These are phyloP conservation scores for Ensete glaucum DNA, from an alignment of 176 grass and related monocot species.

Conservation along the genomic window DNA sequence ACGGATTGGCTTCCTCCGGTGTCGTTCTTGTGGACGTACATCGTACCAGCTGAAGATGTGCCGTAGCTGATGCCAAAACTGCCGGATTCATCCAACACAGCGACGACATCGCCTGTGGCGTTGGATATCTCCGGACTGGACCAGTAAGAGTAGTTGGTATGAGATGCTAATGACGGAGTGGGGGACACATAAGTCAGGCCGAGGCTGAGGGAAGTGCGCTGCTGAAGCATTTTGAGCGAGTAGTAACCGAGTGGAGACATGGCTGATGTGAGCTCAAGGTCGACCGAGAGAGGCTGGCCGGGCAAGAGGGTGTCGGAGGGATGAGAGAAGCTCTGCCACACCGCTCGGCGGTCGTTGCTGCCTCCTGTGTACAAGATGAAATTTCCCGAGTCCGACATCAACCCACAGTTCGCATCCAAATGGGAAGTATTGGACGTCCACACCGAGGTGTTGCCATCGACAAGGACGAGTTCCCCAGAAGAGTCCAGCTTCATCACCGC, in stretches of 20 bases:
- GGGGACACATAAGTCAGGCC: background rate
- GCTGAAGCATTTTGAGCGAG: constrained; percentile 15
- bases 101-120: constrained; percentile 6
- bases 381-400: background rate
- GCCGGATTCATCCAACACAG: background rate
- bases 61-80: constrained; percentile 14
- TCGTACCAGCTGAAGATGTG: background rate
- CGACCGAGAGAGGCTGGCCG: background rate
- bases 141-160: constrained; percentile 15
- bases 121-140: constrained; percentile 11
- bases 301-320: constrained; percentile 12
- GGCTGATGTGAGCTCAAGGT: constrained; percentile 7
- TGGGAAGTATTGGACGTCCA: constrained; percentile 1
- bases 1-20: background rate
- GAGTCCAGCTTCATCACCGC: background rate
- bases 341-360: background rate
- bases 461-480: background rate
- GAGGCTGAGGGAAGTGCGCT: constrained; percentile 13
- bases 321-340: constrained; percentile 14
- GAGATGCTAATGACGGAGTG: background rate
- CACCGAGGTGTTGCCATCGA: background rate
- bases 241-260: background rate
- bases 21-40: constrained; percentile 21
- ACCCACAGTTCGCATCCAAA: background rate
- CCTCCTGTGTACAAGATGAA: background rate